Evolutionary conservation across 2,329 filamentous ascomycete genomes (phyloP), one percentile per base, ranked within the genome.

Genomic region (Uncinocarpus reesii): DNA sequence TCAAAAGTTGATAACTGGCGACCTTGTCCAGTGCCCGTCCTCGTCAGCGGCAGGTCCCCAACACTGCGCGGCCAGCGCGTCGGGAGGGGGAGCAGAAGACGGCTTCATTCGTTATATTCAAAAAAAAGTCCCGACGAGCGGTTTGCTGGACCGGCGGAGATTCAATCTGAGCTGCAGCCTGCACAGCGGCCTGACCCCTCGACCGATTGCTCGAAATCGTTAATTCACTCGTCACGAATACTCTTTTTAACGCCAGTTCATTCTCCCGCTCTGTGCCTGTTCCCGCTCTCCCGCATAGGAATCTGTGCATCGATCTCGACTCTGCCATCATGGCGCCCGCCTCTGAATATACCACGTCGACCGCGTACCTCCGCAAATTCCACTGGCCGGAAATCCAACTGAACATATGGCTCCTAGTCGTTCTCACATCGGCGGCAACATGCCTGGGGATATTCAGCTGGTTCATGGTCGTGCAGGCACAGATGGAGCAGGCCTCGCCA

Each of bases 311-410:
- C 38, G 24, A 42, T 31, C 24, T 29, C 2, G 15, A 32, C 7
- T 44, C 23, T n/a, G 32, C n/a, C 20, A 38, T n/a, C 40, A 50
- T 50, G 48, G 36, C 35, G 3, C 21, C 18, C n/a, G n/a, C n/a
- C 44, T 48, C 51, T 24, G 36, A 49, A 3, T 49, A 43, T 29
- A 48, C 44, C 18, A 18, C 42, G n/a, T 46, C 48, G 6, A 47
- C 23, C 8, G 45, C 34, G 8, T 24, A 11, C 20, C 23, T 20
- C 16, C 65, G 67, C 16, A 65, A 73, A 57, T 81, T 81, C 67
- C 75, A 73, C 66, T 83, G 79, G 79, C 79, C 79, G 2, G 78
- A 81, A 62, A 68, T 76, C 42, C 78, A 81, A 57, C 71, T 83
- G 55, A 81, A 81, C 58, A 64, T 80, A 57, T 83, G 79, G 79